These are phyloP conservation scores for Truncatella angustata DNA, from an alignment of 2,329 filamentous ascomycete genomes.

Conservation along the genomic window DNA sequence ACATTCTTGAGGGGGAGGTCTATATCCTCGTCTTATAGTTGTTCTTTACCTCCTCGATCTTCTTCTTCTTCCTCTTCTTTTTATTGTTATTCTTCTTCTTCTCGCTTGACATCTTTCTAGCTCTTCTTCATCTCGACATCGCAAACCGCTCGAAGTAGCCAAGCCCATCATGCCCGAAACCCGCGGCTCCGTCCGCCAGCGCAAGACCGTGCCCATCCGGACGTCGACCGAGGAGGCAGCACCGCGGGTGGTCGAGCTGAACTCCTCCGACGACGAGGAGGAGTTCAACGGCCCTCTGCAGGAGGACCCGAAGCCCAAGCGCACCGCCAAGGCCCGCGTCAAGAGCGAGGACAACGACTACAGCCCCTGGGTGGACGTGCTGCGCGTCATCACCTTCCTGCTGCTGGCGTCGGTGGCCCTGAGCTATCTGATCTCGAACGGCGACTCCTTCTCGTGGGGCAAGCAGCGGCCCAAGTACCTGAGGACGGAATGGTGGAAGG, in stretches of 20 bases:
- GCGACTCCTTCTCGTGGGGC: slow-evolving; percentile 69
- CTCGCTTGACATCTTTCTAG: not conserved
- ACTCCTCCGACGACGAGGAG: slow-evolving; percentile 10
- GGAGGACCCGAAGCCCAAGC: slow-evolving; percentile 21
- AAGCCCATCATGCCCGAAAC: slow-evolving; percentile 18
- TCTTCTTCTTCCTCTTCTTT: not conserved
- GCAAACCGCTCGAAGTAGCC: too few species aligned
- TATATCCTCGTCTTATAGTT: too few species aligned
- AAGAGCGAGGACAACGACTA: slow-evolving; percentile 63
- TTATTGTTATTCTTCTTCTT: not conserved
- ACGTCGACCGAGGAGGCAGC: slow-evolving; percentile 19
- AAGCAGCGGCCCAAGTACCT: slow-evolving; percentile 62
- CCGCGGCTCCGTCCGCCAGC: slow-evolving; percentile 38
- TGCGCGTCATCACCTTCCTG: slow-evolving; percentile 68
- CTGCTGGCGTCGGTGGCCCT: slow-evolving; percentile 64
- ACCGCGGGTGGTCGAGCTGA: slow-evolving; percentile 25
- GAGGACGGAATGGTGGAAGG: slow-evolving; percentile 55
- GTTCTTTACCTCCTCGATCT: too few species aligned
- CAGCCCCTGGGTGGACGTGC: slow-evolving; percentile 59
- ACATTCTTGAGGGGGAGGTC: too few species aligned
- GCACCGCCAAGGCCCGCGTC: slow-evolving; percentile 28
- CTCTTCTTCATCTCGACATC: not conserved
- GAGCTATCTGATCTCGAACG: slow-evolving; percentile 73
- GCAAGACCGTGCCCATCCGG: slow-evolving; percentile 32
- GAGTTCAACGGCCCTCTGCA: slow-evolving; percentile 1